Evolutionary conservation across 1,284 basidiomycete species (phyloP), one percentile per base, ranked within the genome.

Genomic region (Mrakiaceae sp.): DNA sequence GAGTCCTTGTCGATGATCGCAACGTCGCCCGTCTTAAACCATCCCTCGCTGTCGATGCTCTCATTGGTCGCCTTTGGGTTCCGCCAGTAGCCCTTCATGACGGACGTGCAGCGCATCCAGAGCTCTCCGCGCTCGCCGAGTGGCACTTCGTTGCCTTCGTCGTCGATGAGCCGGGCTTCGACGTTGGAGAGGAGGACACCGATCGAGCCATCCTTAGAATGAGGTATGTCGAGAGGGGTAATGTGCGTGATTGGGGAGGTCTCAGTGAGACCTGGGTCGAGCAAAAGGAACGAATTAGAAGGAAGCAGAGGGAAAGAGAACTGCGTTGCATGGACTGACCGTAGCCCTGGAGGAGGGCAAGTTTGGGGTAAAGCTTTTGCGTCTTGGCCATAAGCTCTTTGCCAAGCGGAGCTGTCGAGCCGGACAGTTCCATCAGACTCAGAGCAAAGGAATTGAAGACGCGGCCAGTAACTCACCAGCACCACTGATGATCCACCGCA

Each of bases 21-120:
- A 56, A 90, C 81, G 73, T 92, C 89, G 2, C 89, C 89, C 0
- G 88, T 92, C 78, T 87, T 88, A 79, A 89, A 87, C 87, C 87
- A 93, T 4, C 82, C 81, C 67, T 87, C 85, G 2, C n/a, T 2
- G 0, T 72, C 73, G 69, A 91, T 87, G 4, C 83, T 74, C 8
- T 83, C 79, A 12, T 75, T 74, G 0, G 87, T 91, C 5, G 88
- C 88, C 16, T 76, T 74, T 0, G 77, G 75, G 67, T 90, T 88
- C 70, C 84, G 84, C 71, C 78, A 75, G 70, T 81, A 82, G 7
- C 79, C 79, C 51, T 60, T 50, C 86, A 88, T 87, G 59, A 89
- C 76, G 3, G 77, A 81, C 0, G 84, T 84, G 0, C 87, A 87
- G 58, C 82, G 79, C 7, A 88, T 67, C 85, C 87, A 88, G 6